Percentiles rank a stretch among this genome's conserved stretches.
Conservation (phyloP, 2,329 filamentous ascomycete species). For the Phoma sp. region DNA sequence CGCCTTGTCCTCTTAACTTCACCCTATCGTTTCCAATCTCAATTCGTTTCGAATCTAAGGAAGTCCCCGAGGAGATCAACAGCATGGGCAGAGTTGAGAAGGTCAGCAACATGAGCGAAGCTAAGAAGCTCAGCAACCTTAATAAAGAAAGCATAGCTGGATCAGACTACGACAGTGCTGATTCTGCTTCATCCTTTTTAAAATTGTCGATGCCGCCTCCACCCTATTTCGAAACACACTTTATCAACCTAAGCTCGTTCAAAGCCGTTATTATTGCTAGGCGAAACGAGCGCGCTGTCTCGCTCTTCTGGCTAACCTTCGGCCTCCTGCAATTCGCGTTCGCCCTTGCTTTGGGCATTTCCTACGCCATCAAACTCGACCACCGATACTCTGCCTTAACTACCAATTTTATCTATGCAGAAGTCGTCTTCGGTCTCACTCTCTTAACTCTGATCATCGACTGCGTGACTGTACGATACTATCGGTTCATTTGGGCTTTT, state of each 20-base stretch:
- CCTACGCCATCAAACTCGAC: slow-evolving; percentile 28
- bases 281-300: slow-evolving; percentile 20
- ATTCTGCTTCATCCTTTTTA: neutral
- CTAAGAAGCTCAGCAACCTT: neutral
- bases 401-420: slow-evolving; percentile 23
- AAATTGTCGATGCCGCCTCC: slow-evolving; percentile 12
- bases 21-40: neutral
- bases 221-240: slow-evolving; percentile 17
- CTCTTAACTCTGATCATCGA: slow-evolving; percentile 21
- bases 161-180: neutral
- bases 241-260: slow-evolving; percentile 19
- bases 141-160: neutral
- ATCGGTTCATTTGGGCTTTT: slow-evolving; percentile 23
- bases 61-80: neutral
- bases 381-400: neutral
- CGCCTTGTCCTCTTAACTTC: neutral
- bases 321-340: slow-evolving; percentile 27
- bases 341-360: slow-evolving; percentile 29
- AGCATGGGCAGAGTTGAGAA: neutral
- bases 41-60: neutral
- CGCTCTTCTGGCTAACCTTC: slow-evolving; percentile 26
- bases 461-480: slow-evolving; percentile 23
- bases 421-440: slow-evolving; percentile 24
- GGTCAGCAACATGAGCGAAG: neutral
- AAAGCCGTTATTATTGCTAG: slow-evolving; percentile 20